phyloP scores from a whole-genome alignment of 139 green algal genomes.

The Chlorella sp. region DNA sequence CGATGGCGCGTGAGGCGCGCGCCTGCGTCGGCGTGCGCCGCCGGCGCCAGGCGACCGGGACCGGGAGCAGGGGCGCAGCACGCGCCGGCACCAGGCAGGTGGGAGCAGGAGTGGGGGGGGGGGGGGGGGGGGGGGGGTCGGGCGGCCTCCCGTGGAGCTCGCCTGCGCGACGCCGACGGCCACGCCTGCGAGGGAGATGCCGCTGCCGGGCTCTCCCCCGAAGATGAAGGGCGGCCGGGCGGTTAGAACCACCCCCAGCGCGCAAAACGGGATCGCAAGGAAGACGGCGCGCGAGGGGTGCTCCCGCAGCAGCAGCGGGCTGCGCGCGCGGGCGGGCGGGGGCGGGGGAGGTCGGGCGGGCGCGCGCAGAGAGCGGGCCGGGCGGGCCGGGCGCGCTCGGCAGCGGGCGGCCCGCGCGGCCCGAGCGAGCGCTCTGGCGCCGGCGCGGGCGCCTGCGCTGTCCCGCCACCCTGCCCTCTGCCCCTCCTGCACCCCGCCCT shows the following conservation, averaged over 20 bases:
- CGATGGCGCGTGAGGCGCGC: neutral
- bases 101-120: neutral
- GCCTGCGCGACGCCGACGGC: too few species aligned
- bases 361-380: neutral
- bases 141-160: neutral
- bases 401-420: neutral
- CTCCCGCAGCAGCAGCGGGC: constrained; percentile 8
- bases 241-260: constrained; percentile 40
- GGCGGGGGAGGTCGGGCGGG: neutral
- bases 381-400: neutral
- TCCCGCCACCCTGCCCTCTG: neutral
- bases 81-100: neutral
- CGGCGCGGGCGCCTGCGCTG: neutral
- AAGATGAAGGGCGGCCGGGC: constrained; percentile 42
- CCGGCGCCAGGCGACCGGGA: neutral
- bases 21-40: neutral
- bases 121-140: neutral
- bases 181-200: constrained; percentile 19
- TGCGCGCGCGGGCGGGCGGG: neutral
- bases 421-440: neutral
- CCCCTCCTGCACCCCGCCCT: neutral
- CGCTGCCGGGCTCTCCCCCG: neutral
- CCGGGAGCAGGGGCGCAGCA: neutral
- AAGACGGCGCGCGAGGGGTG: neutral
- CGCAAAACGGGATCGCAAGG: constrained; percentile 39